Evolutionary conservation across 129 eudicot genomes (phyloP), one percentile per base, ranked within the genome.

Genomic region (Artemisia argyi): DNA sequence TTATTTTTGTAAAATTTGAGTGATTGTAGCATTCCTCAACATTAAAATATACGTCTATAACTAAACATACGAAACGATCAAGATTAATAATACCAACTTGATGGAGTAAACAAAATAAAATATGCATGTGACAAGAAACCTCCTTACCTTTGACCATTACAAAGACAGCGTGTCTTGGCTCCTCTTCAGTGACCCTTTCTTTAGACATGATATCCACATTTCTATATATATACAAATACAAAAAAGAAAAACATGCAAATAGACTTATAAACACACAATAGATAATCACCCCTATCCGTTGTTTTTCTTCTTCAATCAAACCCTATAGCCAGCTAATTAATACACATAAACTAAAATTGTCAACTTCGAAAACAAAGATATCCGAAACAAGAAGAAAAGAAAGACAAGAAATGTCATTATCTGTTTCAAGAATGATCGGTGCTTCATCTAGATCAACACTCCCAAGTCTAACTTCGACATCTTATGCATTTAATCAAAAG

Each of bases 91-190:
- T 1, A 30, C 17, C 47, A 18, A 49, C 55, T 66, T 66, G 67
- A 13, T 76, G 19, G 10, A 32, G 7, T 76, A 76, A 59, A 47
- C 42, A 68, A 60, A 68, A 68, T 39, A 18, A 11, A 2, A 19
- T 35, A 13, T 76, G 70, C 62, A 50, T 50, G 63, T 76, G 35
- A 32, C 70, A 76, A 50, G 70, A 61, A 76, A 61, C 80, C 70
- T 50, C 65, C 52, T 4, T 6, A 39, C 51, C 63, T 22, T 76
- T 76, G 80, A 76, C 80, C 64, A 59, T 49, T 18, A 18, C 4
- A 35, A 60, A 76, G 0, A 68, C 63, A 49, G 30, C 69, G 55
- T 39, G 15, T 55, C 16, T 72, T 54, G 66, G 79, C 62, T 68
- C 61, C 60, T 28, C 0, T 68, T 68, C 62, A 3, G 17, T 26